These are phyloP conservation scores for Mycothermus thermophilus DNA, from an alignment of 495 filamentous ascomycete species.

Conservation along the genomic window DNA sequence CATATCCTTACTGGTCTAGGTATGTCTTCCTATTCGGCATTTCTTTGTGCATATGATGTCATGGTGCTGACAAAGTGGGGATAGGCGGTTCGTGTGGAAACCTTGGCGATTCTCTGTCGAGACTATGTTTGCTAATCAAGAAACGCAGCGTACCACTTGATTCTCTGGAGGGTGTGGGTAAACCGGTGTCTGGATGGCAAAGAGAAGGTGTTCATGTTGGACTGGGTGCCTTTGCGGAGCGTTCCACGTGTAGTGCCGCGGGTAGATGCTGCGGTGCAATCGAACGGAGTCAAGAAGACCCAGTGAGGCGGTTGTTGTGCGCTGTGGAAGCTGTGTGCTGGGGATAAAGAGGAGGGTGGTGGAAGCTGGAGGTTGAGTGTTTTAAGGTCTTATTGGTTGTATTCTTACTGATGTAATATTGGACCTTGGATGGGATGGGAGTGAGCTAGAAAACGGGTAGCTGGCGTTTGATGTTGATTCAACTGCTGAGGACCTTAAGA, in stretches of 20 bases:
- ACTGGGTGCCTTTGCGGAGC: constrained; percentile 51
- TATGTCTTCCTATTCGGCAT: constrained; percentile 3
- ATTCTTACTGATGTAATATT: no score
- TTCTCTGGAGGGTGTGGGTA: constrained; percentile 78
- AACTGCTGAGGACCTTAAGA: no score
- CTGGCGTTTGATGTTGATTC: no score
- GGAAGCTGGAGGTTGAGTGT: no score
- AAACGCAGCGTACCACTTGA: constrained; percentile 62
- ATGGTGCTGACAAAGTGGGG: constrained; percentile 7
- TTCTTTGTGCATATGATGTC: constrained; percentile 1
- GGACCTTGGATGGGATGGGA: no score
- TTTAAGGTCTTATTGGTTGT: no score
- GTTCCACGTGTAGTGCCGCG: constrained; percentile 47
- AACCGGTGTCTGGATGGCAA: constrained; percentile 63
- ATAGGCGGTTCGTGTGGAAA: constrained; percentile 28
- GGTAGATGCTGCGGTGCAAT: constrained; percentile 1
- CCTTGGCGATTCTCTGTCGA: not conserved
- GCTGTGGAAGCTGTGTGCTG: no score
- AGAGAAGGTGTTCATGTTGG: constrained; percentile 60
- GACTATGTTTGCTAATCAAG: constrained; percentile 23
- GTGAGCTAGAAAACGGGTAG: no score
- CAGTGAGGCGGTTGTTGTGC: constrained; percentile 15
- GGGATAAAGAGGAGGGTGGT: no score
- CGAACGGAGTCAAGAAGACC: constrained; percentile 19
- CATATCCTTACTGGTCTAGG: constrained; percentile 40